Percentiles rank a stretch among this genome's conserved stretches.
Evolutionary conservation across 768 basidiomycete genomes (phyloP).

Genomic region (Boletus tomentosulus): DNA sequence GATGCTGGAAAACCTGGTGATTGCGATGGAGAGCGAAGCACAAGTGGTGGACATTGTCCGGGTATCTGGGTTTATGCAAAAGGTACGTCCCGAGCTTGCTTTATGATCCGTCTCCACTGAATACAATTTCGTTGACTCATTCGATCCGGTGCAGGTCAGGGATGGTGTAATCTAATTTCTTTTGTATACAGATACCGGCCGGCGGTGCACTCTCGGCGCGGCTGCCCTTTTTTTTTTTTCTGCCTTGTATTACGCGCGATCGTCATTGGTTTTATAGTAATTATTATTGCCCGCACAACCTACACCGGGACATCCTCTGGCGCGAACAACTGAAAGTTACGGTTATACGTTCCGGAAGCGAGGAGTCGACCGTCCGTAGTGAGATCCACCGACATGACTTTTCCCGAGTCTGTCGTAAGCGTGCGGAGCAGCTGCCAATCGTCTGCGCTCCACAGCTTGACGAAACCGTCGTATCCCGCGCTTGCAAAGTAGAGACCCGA

Average conservation of each 20-base stretch:
- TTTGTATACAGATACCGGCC: conserved; percentile 14
- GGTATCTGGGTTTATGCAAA: conserved; percentile 90
- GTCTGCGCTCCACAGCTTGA: conserved; percentile 96
- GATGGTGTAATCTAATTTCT: conserved; percentile 38
- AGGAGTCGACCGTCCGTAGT: conserved; percentile 78
- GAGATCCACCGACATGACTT: conserved; percentile 97
- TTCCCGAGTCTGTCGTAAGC: conserved; percentile 91
- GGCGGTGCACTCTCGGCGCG: background rate
- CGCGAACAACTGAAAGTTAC: conserved; percentile 91
- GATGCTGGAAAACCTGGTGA: conserved; percentile 82
- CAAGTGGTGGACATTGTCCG: conserved; percentile 78
- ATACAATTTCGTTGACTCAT: conserved; percentile 14
- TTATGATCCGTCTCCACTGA: conserved; percentile 22
- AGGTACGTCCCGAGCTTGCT: conserved; percentile 41
- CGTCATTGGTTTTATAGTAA: conserved; percentile 24
- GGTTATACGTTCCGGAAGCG: conserved; percentile 87
- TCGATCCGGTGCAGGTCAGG: conserved; percentile 33
- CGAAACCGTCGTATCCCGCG: conserved; percentile 90
- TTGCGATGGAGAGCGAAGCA: conserved; percentile 85
- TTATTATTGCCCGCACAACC: conserved; percentile 11
- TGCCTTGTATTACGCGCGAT: conserved; percentile 31
- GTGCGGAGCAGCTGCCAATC: conserved; percentile 93
- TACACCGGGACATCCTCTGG: conserved; percentile 56
- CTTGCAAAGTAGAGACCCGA: conserved; percentile 92
- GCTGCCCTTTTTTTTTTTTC: conserved; percentile 13